Evolutionary conservation across 176 grass and related monocot species (phyloP), one percentile per base, ranked within the genome.

Genomic region (Elaeis guineensis): DNA sequence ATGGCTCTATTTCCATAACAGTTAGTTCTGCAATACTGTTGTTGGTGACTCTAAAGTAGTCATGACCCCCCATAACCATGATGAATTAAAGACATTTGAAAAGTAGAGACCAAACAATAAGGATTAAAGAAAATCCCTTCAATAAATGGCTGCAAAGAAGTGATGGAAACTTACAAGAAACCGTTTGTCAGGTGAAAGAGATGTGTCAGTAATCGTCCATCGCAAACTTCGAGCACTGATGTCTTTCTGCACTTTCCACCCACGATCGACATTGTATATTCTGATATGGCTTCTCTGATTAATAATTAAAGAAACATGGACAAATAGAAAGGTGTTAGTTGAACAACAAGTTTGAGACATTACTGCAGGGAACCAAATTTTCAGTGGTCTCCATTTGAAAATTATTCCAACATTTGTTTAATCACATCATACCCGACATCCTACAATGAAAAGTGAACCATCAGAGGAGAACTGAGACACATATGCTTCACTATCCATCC

Each of bases 151-250:
- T 44, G 35, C 35, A 12, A 12, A 12, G 35, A 44, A 44, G 35
- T 44, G 35, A 44, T 44, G 56, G 6, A 52, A 23, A 56, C 86
- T 84, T 67, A 95, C 90, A 81, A 96, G 86, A 63, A 70, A 81
- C 9, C 22, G 64, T 61, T 81, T 80, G 65, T 87, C 86, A 55
- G 86, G 83, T 51, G 86, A 96, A 53, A 90, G 86, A 72, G 86
- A 71, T 48, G 89, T 87, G 50, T 90, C 91, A 9, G 91, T 90
- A 53, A 96, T 75, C 3, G 91, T 96, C 86, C 91, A 90, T 62
- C 48, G 62, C 72, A 96, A 80, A 49, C 78, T 90, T 64, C 44
- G 69, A 75, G 86, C 89, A 69, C 78, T 87, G 59, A 96, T 90
- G 22, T 96, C 81, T 62, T 90, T 96, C 9, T 75, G 75, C 58